These are phyloP conservation scores for Mucor velutinosus DNA, from an alignment of 371 early-diverging fungal genomes.

Conservation along the genomic window DNA sequence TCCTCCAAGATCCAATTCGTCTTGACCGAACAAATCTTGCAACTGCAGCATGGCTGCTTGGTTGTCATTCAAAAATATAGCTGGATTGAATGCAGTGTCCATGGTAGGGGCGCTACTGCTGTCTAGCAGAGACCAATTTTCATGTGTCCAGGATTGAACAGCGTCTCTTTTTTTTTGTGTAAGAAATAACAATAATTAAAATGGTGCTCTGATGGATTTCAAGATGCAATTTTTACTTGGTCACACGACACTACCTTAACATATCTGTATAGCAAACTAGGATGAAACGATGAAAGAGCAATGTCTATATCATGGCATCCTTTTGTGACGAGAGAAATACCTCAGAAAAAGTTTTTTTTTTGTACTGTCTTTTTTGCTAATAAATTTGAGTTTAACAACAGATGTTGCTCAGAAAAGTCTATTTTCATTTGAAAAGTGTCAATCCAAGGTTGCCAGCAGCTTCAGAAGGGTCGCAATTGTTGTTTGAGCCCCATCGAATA, in stretches of 20 bases:
- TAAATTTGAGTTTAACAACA: not conserved
- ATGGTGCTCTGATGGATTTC: not conserved
- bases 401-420: not conserved
- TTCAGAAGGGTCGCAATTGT: too few relatives aligned
- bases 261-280: not conserved
- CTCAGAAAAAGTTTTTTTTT: not conserved
- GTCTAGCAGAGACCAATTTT: conserved; percentile 7
- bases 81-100: conserved; percentile 1
- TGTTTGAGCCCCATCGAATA: too few relatives aligned
- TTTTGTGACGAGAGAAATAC: not conserved
- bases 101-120: not conserved
- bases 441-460: not conserved
- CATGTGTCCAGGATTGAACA: conserved; percentile 16
- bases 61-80: conserved; percentile 2
- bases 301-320: not conserved
- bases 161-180: conserved; percentile 7
- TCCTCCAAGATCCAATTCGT: conserved; percentile 11
- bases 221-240: not conserved
- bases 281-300: conserved; percentile 1
- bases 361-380: not conserved
- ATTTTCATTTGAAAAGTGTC: not conserved
- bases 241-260: conserved; percentile 4
- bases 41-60: conserved; percentile 8
- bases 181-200: not conserved
- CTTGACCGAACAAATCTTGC: conserved; percentile 24